A percentile compares a stretch with the other conserved stretches of the same genome.
phyloP scores from a whole-genome alignment of 2,329 filamentous ascomycete species.

The Helminthosporium solani region DNA sequence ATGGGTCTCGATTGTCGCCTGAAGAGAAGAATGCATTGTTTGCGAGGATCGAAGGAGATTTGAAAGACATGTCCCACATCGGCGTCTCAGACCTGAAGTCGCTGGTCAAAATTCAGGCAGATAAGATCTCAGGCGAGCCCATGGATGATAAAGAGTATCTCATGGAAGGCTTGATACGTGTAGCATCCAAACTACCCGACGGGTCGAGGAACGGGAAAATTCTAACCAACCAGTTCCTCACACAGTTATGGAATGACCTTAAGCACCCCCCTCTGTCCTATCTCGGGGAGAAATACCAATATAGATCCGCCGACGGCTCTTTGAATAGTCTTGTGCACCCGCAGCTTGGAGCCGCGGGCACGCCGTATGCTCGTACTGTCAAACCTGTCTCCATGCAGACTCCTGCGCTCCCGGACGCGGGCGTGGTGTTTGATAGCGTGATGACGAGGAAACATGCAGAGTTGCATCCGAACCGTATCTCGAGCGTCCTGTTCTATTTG shows the following conservation, averaged over 20 bases:
- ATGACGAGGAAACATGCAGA: constrained; percentile 64
- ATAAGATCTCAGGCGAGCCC: constrained; percentile 51
- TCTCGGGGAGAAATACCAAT: constrained; percentile 48
- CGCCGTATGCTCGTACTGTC: constrained; percentile 70
- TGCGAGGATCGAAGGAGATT: constrained; percentile 36
- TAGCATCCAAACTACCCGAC: constrained; percentile 47
- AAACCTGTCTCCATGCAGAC: constrained; percentile 58
- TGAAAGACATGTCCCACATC: constrained; percentile 37
- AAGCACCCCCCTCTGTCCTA: constrained; percentile 51
- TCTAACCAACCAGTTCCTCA: constrained; percentile 48
- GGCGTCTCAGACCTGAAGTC: constrained; percentile 40
- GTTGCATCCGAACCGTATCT: constrained; percentile 70
- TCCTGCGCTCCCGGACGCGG: constrained; percentile 63
- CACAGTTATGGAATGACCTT: constrained; percentile 51
- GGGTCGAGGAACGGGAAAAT: constrained; percentile 40
- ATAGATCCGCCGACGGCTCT: constrained; percentile 52
- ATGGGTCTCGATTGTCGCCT: constrained; percentile 44
- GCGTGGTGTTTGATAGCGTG: constrained; percentile 66
- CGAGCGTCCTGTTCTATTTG: constrained; percentile 72
- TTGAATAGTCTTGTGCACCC: constrained; percentile 62
- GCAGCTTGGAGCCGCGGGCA: constrained; percentile 63
- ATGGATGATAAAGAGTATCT: constrained; percentile 63
- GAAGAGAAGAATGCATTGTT: constrained; percentile 34
- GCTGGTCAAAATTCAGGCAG: constrained; percentile 38
- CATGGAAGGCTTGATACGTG: constrained; percentile 59